Evolutionary conservation across 1,139 yeast species (phyloP), one percentile per base, ranked within the genome.

Genomic region (Scheffersomyces illinoinensis): DNA sequence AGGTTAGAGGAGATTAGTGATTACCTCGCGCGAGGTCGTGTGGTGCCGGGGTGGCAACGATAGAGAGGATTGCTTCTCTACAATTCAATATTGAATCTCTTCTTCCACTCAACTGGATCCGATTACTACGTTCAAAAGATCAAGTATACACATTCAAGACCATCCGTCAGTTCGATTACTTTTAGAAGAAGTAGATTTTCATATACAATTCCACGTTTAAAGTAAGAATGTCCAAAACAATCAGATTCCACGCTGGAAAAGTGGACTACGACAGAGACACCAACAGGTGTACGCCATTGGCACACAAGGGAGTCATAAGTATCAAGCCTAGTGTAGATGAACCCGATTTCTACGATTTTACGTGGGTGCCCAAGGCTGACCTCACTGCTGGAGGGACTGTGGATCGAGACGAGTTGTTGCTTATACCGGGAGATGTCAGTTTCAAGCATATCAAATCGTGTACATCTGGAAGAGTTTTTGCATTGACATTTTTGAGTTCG

Each of bases 351-450:
- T 77, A 68, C 61, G 81, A 78, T 62, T 80, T 81, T 64, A 68
- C 69, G 47, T 81, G 85, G 85, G 60, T 76, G 39, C 82, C 84
- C 52, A 80, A 79, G 61, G 63, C 71, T 47, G 68, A 68, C 54
- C 66, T 71, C 54, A 65, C 74, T 10, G 63, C 61, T 20, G 64
- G 66, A 18, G 72, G 76, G 20, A 77, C 76, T 20, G 71, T 82
- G 20, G 87, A 84, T 58, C 79, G 81, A 52, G 90, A 89, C 58
- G 96, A 90, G 66, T 79, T 93, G 64, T 83, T 93, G 65, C 85
- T 95, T 57, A 89, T 95, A 66, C 97, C 98, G 0, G 98, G 98
- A 2, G 98, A 95, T 70, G 96, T 93, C 52, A 86, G 89, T 54
- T 91, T 96, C 88, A 85, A 85, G 59, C 92, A 85, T 59, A 86